Evolutionary conservation across 2,329 filamentous ascomycete species (phyloP).

Genomic region (Colletotrichum nymphaeae): DNA sequence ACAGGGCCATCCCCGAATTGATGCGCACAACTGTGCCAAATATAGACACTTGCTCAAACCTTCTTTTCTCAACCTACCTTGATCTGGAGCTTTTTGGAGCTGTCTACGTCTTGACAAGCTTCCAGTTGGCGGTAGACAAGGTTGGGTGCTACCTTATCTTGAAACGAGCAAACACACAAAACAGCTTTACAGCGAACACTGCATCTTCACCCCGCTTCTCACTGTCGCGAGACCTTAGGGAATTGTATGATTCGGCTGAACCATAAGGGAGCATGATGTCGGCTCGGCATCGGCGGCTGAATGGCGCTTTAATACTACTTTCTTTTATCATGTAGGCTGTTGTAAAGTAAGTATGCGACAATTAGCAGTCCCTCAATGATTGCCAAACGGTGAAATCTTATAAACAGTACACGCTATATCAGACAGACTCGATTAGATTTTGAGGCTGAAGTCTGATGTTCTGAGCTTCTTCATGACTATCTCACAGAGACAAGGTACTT

Average conservation of each 20-base stretch:
- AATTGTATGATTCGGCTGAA: neutral
- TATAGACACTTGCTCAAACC: constrained; percentile 1
- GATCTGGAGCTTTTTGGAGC: neutral
- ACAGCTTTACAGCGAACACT: neutral
- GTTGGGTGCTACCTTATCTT: constrained; percentile 1
- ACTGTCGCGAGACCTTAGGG: neutral
- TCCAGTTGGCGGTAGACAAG: neutral
- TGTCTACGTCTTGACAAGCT: neutral
- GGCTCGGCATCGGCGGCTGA: neutral
- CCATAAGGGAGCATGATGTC: neutral
- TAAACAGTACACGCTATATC: neutral
- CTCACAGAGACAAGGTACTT: neutral
- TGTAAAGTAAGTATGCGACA: too few relatives aligned
- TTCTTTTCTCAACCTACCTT: neutral
- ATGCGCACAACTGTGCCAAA: neutral
- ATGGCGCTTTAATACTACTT: neutral
- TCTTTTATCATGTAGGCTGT: too few relatives aligned
- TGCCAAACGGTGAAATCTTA: neutral
- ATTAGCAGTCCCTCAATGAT: too few relatives aligned
- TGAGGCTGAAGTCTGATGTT: neutral
- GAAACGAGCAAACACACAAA: constrained; percentile 26
- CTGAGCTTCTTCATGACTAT: neutral
- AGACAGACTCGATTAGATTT: neutral
- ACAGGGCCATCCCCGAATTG: neutral
- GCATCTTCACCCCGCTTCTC: neutral